phyloP scores from a whole-genome alignment of 352 stramenopile genomes.

The Phytophthora parvispora region DNA sequence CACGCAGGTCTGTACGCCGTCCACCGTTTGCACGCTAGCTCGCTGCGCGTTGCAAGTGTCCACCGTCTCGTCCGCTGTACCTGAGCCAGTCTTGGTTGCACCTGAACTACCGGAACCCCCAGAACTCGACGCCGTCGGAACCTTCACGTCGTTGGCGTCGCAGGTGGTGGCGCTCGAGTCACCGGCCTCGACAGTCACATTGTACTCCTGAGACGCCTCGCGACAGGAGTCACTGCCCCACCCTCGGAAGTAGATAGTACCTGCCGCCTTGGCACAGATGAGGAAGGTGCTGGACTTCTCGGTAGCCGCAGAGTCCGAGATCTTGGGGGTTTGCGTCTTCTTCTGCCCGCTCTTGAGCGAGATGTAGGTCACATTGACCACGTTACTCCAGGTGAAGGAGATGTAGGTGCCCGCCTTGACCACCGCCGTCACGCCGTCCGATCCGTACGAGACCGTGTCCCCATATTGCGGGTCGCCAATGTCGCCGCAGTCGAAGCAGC shows the following conservation, averaged over 20 bases:
- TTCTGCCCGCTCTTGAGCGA: conserved; percentile 70
- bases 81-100: conserved; percentile 12
- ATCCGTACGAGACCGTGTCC: conserved; percentile 38
- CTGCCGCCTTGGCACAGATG: conserved; percentile 64
- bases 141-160: conserved; percentile 20
- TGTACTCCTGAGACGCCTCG: conserved; percentile 58
- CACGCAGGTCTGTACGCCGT: conserved; percentile 52
- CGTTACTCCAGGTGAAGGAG: conserved; percentile 56
- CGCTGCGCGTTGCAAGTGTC: conserved; percentile 64
- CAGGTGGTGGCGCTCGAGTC: conserved; percentile 37
- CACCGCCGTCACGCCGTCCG: conserved; percentile 63
- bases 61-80: conserved; percentile 30
- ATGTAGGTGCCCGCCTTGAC: conserved; percentile 62
- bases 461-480: conserved; percentile 44
- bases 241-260: conserved; percentile 67
- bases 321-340: conserved; percentile 65
- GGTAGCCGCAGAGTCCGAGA: conserved; percentile 41
- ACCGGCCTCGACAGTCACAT: conserved; percentile 47
- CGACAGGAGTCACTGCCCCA: conserved; percentile 68
- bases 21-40: conserved; percentile 47
- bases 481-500: conserved; percentile 74
- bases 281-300: conserved; percentile 56
- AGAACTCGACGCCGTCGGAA: conserved; percentile 9
- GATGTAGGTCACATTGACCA: conserved; percentile 74
- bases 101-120: conserved; percentile 1